Evolutionary conservation across 495 filamentous ascomycete genomes (phyloP), one percentile per base, ranked within the genome.

Genomic region (Stereocaulon alpinum): DNA sequence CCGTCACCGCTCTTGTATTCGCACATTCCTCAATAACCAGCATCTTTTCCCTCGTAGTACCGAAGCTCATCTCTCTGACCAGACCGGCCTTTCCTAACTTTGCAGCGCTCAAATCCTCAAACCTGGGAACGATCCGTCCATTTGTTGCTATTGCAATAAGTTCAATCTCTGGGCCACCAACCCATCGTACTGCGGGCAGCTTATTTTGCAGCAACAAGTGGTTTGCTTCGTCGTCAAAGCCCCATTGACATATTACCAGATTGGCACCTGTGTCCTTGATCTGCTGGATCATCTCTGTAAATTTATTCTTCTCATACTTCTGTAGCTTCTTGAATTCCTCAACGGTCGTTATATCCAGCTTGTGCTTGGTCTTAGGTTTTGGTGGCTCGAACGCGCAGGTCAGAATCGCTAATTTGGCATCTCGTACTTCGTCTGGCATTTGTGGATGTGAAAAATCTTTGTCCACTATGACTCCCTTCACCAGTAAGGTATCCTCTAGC

Each of bases 381-480:
- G 93, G 93, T n/a, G 93, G 93, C 75, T 99, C 93, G 72, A 99
- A 97, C 1, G 93, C 91, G 70, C 93, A 99, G 45, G 93, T 99
- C 48, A 99, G 77, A 66, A 99, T 97, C 43, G 93, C 93, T 67
- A 99, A 80, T 75, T 96, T 97, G 65, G 94, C 93, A 73, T 99
- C 88, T 56, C 75, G 78, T 55, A 99, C 92, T 72, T 95, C 87
- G 53, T 84, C 85, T 30, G 93, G 93, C 93, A 99, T 99, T 72
- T 99, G 93, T 17, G 93, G 94, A 73, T 99, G 93, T 37, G 93
- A 99, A 77, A 99, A 97, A 72, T 99, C 93, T 76, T 99, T 99
- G 79, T 99, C 93, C 68, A 99, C 81, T 68, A 99, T 93, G 43
- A 99, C 93, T 71, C 93, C 93, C 74, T 96, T 91, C 57, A 99